A percentile compares a stretch with the other conserved stretches of the same genome.
phyloP scores from a whole-genome alignment of 2,329 filamentous ascomycete genomes.

The Fusarium beomiforme region DNA sequence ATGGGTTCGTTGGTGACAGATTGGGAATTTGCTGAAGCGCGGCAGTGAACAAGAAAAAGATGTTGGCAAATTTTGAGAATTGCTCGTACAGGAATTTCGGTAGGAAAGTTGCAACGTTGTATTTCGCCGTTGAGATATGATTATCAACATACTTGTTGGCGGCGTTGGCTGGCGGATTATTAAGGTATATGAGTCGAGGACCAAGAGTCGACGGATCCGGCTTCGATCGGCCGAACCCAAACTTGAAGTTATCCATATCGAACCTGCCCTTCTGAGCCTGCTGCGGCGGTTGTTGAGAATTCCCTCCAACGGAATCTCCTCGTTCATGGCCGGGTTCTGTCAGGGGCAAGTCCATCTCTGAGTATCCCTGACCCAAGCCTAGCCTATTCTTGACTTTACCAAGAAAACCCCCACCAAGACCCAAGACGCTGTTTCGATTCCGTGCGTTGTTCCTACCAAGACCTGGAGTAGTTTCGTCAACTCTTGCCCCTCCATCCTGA shows the following conservation, averaged over 20 bases:
- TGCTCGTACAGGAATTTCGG: slow-evolving; percentile 98
- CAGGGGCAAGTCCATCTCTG: slow-evolving; percentile 96
- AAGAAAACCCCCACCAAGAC: slow-evolving; percentile 85
- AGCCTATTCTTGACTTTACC: slow-evolving; percentile 90
- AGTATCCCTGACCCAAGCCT: slow-evolving; percentile 88
- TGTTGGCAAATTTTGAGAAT: slow-evolving; percentile 98
- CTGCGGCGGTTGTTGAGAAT: slow-evolving; percentile 50
- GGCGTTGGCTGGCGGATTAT: slow-evolving; percentile 93
- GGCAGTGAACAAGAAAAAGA: slow-evolving; percentile 99
- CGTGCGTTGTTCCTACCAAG: slow-evolving; percentile 63
- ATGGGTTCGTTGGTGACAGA: slow-evolving; percentile 93
- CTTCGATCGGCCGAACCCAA: slow-evolving; percentile 86
- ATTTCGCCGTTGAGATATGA: slow-evolving; percentile 97
- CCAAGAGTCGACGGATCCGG: slow-evolving; percentile 90
- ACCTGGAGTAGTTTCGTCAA: slow-evolving; percentile 62
- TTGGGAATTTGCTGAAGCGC: slow-evolving; percentile 93
- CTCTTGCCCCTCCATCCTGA: slow-evolving; percentile 73
- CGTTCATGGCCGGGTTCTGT: slow-evolving; percentile 74
- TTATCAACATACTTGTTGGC: slow-evolving; percentile 94
- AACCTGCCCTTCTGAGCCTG: slow-evolving; percentile 59
- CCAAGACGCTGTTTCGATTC: slow-evolving; percentile 89
- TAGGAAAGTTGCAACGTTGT: slow-evolving; percentile 91
- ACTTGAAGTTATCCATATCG: slow-evolving; percentile 84
- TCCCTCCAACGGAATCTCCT: slow-evolving; percentile 52
- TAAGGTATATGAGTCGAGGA: slow-evolving; percentile 91